Base-by-base conservation (phyloP, 257 asterid species). In the Phtheirospermum japonicum region DNA sequence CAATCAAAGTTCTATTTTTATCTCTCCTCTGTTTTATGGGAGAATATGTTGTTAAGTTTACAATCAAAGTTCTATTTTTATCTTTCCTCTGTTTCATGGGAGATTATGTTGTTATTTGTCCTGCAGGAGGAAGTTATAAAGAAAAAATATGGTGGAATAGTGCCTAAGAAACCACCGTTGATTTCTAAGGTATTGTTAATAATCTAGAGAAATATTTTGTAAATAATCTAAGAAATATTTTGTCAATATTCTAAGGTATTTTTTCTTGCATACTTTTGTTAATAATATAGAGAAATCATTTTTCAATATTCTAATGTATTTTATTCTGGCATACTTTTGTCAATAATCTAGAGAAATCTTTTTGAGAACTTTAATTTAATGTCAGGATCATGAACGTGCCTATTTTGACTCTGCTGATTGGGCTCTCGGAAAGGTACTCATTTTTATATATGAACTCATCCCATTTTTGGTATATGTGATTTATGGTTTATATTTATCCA, bases 391-490 rank as follows among this genome's bases (percentile, higher is more conserved):
- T 42, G 99, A 93, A 62, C 97, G 97, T 59, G 99, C 99, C 52
- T 93, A 83, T 77, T 93, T 93, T 71, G 99, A 93, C 77, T 93
- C 99, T 74, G 99, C 99, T 75, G 99, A 93, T 66, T 93, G 99
- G 99, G 99, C 99, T 76, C 76, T 93, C 73, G 96, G 96, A 56
- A 93, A 93, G 99, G 99, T 93, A 77, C 26, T 69, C 48, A 16
- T 14, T 51, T 64, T 68, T 32, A 16, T 70, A 37, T 53, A 32
- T 43, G 28, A 64, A 30, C 16, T 36, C 32, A 9, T 20, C 23
- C 4, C 17, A 0, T 48, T 0, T 48, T 48, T 16, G 9, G 36
- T 68, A 61, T 31, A 12, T 55, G 20, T 57, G 34, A 57, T 10
- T 46, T 33, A 18, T 34, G 30, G 23, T 42, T 71, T 36, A 71